Evolutionary conservation across 129 eudicot genomes (phyloP), one percentile per base, ranked within the genome.

Genomic region (Escallonia rubra): DNA sequence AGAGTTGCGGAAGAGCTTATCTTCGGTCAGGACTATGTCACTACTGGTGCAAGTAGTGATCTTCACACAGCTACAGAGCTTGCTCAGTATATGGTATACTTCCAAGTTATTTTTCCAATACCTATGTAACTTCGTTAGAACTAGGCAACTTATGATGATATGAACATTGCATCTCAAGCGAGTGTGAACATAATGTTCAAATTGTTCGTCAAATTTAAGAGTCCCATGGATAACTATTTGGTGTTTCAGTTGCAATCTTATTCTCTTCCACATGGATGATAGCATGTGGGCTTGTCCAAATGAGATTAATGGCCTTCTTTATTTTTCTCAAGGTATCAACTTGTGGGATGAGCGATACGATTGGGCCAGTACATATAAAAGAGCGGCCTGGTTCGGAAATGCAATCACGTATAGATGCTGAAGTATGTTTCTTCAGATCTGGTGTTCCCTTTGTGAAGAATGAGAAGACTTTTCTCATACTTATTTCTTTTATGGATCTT

Each of bases 371-470:
- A 75, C 91, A 91, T 78, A 77, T 91, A 59, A 88, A 86, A 74
- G 96, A 88, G 75, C 73, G 85, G 70, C 94, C 98, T 7, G 91
- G 98, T 45, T 81, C 96, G 7, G 98, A 88, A 76, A 85, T 91
- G 94, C 98, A 91, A 72, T 87, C 96, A 41, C 96, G 97, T 39
- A 76, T 91, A 63, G 97, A 91, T 79, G 98, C 94, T 72, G 98
- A 91, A 71, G 98, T 91, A 77, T 65, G 89, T 54, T 23, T 85
- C 65, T 52, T 8, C 15, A 11, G 65, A 57, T 34, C 15, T 4
- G 51, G n/a, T 8, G 60, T 59, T 40, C 49, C 67, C 23, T 5
- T 43, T 15, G 1, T 10, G 8, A 38, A 3, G 10, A 34, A 11
- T 41, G 52, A 60, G 61, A 8, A 3, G 7, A 12, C 38, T 51